Base-by-base conservation (phyloP, 495 filamentous ascomycete species). In the Tuber magnatum region DNA sequence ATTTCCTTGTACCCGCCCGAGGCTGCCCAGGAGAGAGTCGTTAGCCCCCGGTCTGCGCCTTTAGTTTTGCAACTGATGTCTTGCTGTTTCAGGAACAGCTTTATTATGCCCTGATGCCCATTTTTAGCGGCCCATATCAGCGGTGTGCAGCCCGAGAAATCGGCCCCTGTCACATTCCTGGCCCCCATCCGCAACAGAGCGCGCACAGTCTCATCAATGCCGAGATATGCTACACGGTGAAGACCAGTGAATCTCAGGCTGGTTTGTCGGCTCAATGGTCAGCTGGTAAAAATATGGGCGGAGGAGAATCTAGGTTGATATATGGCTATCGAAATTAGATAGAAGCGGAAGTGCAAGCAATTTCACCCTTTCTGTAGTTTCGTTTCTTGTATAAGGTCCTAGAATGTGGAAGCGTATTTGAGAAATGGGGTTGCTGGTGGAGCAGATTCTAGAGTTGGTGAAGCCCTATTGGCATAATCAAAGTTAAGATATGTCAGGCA, bases 21-120 rank as follows among this genome's bases (percentile, higher is more conserved):
- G 38, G 84, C 83, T 20, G 85, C 85, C 76, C 72, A 83, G 18
- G 80, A 83, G 56, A 87, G 81, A 41, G 85, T 81, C 10, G 81
- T 85, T 44, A 80, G 80, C 28, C 80, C 76, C 68, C 75, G 1
- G 12, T 32, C 65, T 6, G 42, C 10, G 18, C 84, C 78, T 71
- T 56, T 77, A 35, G 71, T 51, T 16, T 81, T 65, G 3, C 40
- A 51, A 22, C 72, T 56, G 24, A 77, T 71, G 18, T 72, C 79
- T 35, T 69, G 40, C 28, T 40, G 77, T 32, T 72, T 72, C n/a
- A 84, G 69, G 7, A 85, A 71, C 16, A 82, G 69, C 65, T 71
- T 70, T 9, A 85, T 77, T 39, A 83, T 76, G 16, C 43, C 72
- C 69, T 79, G 73, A 43, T 85, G 76, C 3, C 81, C 82, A 5